Evolutionary conservation across 306 rosid genomes (phyloP).

Genomic region (Inga leiocalycina): DNA sequence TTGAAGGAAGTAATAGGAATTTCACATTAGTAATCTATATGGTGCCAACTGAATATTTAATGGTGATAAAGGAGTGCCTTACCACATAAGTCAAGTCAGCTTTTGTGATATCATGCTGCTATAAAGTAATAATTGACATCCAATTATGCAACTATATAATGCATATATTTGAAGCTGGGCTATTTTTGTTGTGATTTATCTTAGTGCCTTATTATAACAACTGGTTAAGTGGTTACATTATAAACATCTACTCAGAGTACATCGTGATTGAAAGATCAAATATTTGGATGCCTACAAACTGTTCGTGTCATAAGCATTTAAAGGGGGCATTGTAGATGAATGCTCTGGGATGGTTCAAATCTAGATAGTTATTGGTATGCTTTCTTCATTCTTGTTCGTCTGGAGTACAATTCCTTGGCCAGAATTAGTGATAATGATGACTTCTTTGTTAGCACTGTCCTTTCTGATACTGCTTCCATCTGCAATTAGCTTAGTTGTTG

Average conservation of each 20-base stretch:
- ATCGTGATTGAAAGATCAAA: conserved; percentile 23
- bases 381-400: conserved; percentile 37
- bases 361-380: conserved; percentile 15
- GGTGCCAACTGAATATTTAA: conserved; percentile 22
- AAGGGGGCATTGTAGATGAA: conserved; percentile 4
- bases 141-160: conserved; percentile 6
- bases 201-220: conserved; percentile 29
- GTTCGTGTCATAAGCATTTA: conserved; percentile 27
- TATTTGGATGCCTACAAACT: conserved; percentile 23
- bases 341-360: not conserved
- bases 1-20: not conserved
- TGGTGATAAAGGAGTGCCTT: not conserved
- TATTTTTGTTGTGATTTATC: conserved; percentile 12
- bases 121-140: not conserved
- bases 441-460: conserved; percentile 37
- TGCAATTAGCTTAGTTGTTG: conserved; percentile 33
- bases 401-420: conserved; percentile 24
- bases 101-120: conserved; percentile 8
- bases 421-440: conserved; percentile 32
- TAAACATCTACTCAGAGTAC: conserved; percentile 16
- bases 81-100: conserved; percentile 8
- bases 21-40: not conserved
- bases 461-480: conserved; percentile 36
- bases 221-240: conserved; percentile 23
- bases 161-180: conserved; percentile 20